Evolutionary conservation across 2,329 filamentous ascomycete genomes (phyloP).

Genomic region (Beauveria pseudobassiana): DNA sequence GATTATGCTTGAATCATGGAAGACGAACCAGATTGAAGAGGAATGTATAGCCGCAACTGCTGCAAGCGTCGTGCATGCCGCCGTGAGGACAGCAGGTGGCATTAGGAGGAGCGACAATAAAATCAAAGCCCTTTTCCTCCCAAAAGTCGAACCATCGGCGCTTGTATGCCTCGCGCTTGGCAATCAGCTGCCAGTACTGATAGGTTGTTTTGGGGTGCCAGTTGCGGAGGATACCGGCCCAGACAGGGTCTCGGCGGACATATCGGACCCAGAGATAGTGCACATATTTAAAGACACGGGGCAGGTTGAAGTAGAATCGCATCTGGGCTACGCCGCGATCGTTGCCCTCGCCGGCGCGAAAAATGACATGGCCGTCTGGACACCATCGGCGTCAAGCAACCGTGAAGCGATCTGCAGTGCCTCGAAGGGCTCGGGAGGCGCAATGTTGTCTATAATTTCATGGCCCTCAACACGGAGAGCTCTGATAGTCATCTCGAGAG

Average conservation of each 20-base stretch:
- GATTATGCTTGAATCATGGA: slow-evolving; percentile 24
- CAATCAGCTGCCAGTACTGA: slow-evolving; percentile 78
- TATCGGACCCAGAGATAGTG: slow-evolving; percentile 90
- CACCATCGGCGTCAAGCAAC: slow-evolving; percentile 79
- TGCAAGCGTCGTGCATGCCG: slow-evolving; percentile 78
- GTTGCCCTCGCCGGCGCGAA: slow-evolving; percentile 69
- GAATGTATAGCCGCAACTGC: slow-evolving; percentile 88
- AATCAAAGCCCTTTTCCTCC: slow-evolving; percentile 64
- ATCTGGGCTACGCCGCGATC: slow-evolving; percentile 73
- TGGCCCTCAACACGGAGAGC: slow-evolving; percentile 69
- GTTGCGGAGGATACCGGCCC: slow-evolving; percentile 67
- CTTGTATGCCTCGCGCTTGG: slow-evolving; percentile 69
- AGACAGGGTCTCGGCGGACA: slow-evolving; percentile 64
- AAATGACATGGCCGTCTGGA: slow-evolving; percentile 68
- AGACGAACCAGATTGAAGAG: slow-evolving; percentile 68
- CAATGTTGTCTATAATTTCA: slow-evolving; percentile 56
- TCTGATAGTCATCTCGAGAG: slow-evolving; percentile 60
- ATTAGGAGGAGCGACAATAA: slow-evolving; percentile 78
- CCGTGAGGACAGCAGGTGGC: slow-evolving; percentile 82
- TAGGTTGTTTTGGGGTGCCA: slow-evolving; percentile 68
- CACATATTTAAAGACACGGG: slow-evolving; percentile 68
- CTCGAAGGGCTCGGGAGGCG: slow-evolving; percentile 64
- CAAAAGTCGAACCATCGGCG: slow-evolving; percentile 79
- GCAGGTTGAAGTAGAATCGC: slow-evolving; percentile 64
- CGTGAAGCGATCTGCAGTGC: slow-evolving; percentile 70